Conservation (phyloP, 2,329 filamentous ascomycete genomes). For the Plenodomus lindquistii region DNA sequence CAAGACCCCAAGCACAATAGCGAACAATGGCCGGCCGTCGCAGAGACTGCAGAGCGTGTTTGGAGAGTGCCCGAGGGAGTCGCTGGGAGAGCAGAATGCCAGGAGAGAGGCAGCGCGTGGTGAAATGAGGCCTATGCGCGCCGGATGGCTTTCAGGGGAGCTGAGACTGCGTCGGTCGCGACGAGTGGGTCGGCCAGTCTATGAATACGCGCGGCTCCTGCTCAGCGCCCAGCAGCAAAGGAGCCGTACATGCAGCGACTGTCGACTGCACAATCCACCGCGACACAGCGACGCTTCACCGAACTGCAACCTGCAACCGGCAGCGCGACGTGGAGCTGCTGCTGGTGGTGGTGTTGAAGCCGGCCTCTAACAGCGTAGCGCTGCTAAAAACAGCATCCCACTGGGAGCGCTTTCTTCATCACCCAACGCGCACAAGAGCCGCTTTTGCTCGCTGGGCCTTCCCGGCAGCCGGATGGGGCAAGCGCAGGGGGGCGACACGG, state of each 20-base stretch:
- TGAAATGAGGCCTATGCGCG: conserved; percentile 23
- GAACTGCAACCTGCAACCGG: conserved; percentile 2
- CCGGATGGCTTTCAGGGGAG: conserved; percentile 31
- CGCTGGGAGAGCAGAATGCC: conserved; percentile 22
- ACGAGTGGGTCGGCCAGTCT: conserved; percentile 21
- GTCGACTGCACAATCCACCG: conserved; percentile 1
- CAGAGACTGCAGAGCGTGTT: conserved; percentile 15
- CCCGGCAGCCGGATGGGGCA: conserved; percentile 16
- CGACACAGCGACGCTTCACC: background rate
- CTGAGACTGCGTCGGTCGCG: conserved; percentile 34
- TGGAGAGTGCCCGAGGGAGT: conserved; percentile 31
- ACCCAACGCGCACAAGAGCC: conserved; percentile 1
- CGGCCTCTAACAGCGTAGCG: conserved; percentile 4
- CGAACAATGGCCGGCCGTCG: conserved; percentile 23
- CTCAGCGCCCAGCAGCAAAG: conserved; percentile 20
- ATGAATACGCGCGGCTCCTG: conserved; percentile 26
- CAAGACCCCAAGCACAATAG: conserved; percentile 23
- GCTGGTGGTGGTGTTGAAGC: background rate
- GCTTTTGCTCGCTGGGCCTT: background rate
- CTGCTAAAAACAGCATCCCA: conserved; percentile 15
- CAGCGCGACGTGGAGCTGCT: background rate
- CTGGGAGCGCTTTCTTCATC: background rate
- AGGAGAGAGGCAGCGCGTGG: conserved; percentile 24
- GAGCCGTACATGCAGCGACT: conserved; percentile 8
- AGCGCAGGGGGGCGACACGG: conserved; percentile 8